A percentile compares a stretch with the other conserved stretches of the same genome.
phyloP scores from a whole-genome alignment of 352 stramenopile genomes.

The Globisporangium abappressorium region DNA sequence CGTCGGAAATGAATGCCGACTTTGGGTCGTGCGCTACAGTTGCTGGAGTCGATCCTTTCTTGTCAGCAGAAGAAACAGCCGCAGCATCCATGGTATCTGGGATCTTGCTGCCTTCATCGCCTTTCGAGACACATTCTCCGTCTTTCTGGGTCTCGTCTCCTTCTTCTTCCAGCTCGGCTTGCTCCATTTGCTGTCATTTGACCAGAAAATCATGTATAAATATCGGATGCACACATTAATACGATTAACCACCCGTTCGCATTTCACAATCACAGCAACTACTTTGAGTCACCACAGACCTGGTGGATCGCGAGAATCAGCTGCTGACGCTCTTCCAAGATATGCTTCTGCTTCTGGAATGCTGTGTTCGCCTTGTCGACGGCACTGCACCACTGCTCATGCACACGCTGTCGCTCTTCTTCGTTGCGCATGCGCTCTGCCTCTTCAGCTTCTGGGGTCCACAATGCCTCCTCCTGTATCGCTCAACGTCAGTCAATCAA shows the following conservation, averaged over 20 bases:
- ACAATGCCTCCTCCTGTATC: constrained; percentile 32
- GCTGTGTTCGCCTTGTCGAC: constrained; percentile 29
- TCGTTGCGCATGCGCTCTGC: constrained; percentile 54
- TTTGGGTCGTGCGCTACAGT: background rate
- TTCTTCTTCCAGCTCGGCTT: constrained; percentile 22
- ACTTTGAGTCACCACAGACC: constrained; percentile 24
- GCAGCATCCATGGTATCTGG: background rate
- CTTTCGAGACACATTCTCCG: background rate
- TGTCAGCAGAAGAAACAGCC: background rate
- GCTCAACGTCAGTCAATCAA: background rate
- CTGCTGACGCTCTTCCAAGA: constrained; percentile 47
- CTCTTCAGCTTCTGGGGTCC: constrained; percentile 46
- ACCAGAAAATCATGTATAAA: background rate
- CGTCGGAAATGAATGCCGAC: constrained; percentile 7
- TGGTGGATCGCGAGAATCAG: constrained; percentile 57
- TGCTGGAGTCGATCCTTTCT: background rate
- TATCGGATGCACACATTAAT: background rate
- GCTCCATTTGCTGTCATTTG: constrained; percentile 18
- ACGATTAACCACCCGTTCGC: background rate
- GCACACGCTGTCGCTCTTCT: constrained; percentile 48
- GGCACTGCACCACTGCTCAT: constrained; percentile 51
- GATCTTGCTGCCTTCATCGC: background rate
- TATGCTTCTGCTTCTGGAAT: constrained; percentile 47
- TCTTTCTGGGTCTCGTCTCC: constrained; percentile 3
- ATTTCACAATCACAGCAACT: background rate